A percentile compares a stretch with the other conserved stretches of the same genome.
Conservation (phyloP, 1,284 basidiomycete species). For the Ceratobasidium sp. region DNA sequence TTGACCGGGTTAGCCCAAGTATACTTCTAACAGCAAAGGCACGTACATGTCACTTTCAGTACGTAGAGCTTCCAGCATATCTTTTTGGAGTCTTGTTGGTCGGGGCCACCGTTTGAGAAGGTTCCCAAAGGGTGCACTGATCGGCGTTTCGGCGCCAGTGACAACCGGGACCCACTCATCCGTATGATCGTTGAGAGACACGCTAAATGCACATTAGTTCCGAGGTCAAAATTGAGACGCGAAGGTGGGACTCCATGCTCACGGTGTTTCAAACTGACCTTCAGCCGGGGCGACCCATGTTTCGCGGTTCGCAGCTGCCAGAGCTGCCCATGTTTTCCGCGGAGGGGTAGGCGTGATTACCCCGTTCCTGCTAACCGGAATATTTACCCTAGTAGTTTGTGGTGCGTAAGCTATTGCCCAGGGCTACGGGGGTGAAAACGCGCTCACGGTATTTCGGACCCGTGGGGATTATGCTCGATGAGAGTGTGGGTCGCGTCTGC, state of each 20-base stretch:
- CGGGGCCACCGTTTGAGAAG: conserved; percentile 5
- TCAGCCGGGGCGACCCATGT: neutral
- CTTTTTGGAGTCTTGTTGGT: conserved; percentile 17
- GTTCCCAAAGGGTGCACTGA: conserved; percentile 7
- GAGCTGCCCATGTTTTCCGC: neutral
- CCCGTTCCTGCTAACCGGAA: neutral
- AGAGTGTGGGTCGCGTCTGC: neutral
- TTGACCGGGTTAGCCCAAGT: neutral
- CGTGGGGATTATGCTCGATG: neutral
- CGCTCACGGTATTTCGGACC: neutral
- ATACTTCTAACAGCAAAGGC: neutral
- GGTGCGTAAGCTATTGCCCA: neutral
- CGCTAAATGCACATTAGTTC: neutral
- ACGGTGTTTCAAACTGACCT: neutral
- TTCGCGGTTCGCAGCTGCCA: neutral
- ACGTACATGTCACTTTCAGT: conserved; percentile 12
- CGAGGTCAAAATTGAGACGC: neutral
- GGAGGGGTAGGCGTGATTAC: neutral
- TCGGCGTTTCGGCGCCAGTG: neutral
- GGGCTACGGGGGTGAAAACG: neutral
- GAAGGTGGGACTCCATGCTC: neutral
- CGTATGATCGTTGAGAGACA: neutral
- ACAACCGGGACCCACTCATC: neutral
- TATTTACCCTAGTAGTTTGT: neutral
- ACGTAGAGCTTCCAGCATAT: neutral